Conservation (phyloP, 108 stramenopile genomes). For the Stephanodiscus triporus region DNA sequence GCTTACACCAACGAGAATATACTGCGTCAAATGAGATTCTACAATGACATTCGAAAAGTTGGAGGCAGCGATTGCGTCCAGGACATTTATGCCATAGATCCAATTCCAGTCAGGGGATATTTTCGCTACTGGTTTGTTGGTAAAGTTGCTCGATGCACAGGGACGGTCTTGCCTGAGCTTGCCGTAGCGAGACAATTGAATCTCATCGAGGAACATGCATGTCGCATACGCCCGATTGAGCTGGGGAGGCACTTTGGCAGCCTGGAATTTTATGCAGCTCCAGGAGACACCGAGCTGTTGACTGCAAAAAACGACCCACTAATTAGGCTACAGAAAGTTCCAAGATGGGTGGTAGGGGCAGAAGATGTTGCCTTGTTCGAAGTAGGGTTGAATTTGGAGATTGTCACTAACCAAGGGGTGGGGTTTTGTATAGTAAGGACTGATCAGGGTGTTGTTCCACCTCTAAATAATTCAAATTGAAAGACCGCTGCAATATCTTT, state of each 20-base stretch:
- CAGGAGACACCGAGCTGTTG: constrained; percentile 44
- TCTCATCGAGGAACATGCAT: constrained; percentile 54
- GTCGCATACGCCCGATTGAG: constrained; percentile 48
- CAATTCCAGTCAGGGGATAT: neutral
- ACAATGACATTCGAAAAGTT: constrained; percentile 36
- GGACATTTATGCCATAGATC: constrained; percentile 53
- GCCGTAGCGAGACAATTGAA: constrained; percentile 50
- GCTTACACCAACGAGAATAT: constrained; percentile 51
- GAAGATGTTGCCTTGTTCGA: constrained; percentile 40
- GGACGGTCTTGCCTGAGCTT: constrained; percentile 44
- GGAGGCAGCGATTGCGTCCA: constrained; percentile 46
- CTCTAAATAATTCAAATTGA: constrained; percentile 20
- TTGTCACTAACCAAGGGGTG: constrained; percentile 51
- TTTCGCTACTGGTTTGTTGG: constrained; percentile 52
- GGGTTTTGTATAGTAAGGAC: constrained; percentile 49
- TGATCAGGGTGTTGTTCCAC: constrained; percentile 47
- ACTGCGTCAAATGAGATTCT: constrained; percentile 31
- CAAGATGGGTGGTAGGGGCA: constrained; percentile 23
- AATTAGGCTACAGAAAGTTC: constrained; percentile 35
- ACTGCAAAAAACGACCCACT: constrained; percentile 39
- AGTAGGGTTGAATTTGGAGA: constrained; percentile 48
- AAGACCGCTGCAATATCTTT: constrained; percentile 14
- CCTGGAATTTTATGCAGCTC: constrained; percentile 44
- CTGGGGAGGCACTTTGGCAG: constrained; percentile 49
- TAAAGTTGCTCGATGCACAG: constrained; percentile 54